phyloP scores from a whole-genome alignment of 768 basidiomycete genomes.

The Panaeolus papilionaceus region DNA sequence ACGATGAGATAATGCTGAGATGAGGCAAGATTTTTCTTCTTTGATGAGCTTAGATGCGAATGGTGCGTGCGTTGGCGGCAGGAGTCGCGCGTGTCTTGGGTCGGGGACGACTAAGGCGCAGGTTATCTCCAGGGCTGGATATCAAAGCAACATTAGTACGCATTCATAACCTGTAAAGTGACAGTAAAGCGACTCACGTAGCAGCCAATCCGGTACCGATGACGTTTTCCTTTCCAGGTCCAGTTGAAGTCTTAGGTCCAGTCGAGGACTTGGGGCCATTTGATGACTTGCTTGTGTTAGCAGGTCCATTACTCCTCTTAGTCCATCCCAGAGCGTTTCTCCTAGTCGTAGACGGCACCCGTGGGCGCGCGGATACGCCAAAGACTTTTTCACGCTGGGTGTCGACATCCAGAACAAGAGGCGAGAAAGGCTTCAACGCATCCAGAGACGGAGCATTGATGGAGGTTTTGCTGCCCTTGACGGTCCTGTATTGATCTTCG shows the following conservation, averaged over 20 bases:
- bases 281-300: neutral
- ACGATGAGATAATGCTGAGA: neutral
- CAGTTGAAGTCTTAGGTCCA: conserved; percentile 49
- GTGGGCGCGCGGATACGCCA: conserved; percentile 50
- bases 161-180: neutral
- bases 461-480: conserved; percentile 48
- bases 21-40: neutral
- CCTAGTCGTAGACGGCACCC: conserved; percentile 60
- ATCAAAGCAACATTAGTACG: conserved; percentile 9
- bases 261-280: conserved; percentile 44
- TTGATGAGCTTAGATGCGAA: conserved; percentile 35
- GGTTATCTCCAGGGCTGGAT: conserved; percentile 51
- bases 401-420: conserved; percentile 43
- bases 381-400: conserved; percentile 46
- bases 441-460: conserved; percentile 42
- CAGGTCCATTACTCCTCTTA: conserved; percentile 59
- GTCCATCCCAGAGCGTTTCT: conserved; percentile 67
- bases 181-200: conserved; percentile 55
- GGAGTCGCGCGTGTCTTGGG: conserved; percentile 54
- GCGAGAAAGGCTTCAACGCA: conserved; percentile 49
- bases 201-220: conserved; percentile 47
- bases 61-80: conserved; percentile 43
- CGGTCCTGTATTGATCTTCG: conserved; percentile 48
- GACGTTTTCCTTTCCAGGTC: conserved; percentile 45
- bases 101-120: conserved; percentile 56